These are phyloP conservation scores for Xylaria nigripes DNA, from an alignment of 495 filamentous ascomycete genomes.

Conservation along the genomic window DNA sequence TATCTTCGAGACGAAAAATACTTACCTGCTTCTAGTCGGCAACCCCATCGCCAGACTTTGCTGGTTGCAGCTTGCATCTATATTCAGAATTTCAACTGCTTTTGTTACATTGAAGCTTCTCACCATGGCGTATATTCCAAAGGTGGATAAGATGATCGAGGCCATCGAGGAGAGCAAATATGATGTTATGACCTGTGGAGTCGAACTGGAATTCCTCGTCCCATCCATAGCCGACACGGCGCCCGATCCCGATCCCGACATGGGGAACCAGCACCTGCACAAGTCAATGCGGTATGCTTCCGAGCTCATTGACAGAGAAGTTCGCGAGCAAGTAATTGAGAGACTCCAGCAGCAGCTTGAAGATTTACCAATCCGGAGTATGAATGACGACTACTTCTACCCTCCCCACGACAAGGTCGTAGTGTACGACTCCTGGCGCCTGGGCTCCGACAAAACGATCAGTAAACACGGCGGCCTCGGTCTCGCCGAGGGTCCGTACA, in stretches of 20 bases:
- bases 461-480: neutral
- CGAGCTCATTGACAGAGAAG: neutral
- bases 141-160: constrained; percentile 13
- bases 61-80: neutral
- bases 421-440: constrained; percentile 15
- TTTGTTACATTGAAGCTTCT: neutral
- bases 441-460: constrained; percentile 7
- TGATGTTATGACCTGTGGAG: constrained; percentile 14
- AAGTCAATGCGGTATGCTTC: neutral
- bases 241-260: constrained; percentile 9
- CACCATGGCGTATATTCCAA: constrained; percentile 4
- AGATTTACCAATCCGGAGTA: neutral
- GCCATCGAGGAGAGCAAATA: constrained; percentile 6
- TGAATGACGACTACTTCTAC: constrained; percentile 1
- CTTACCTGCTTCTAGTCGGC: neutral
- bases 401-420: constrained; percentile 1
- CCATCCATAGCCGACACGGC: neutral
- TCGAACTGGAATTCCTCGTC: constrained; percentile 20
- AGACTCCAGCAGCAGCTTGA: neutral
- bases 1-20: neutral
- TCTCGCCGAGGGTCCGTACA: neutral
- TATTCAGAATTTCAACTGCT: neutral
- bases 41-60: too few species aligned
- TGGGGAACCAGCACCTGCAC: neutral
- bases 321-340: neutral